Evolutionary conservation across 805 yeast species (phyloP), one percentile per base, ranked within the genome.

Genomic region (Debaryomyces hansenii): DNA sequence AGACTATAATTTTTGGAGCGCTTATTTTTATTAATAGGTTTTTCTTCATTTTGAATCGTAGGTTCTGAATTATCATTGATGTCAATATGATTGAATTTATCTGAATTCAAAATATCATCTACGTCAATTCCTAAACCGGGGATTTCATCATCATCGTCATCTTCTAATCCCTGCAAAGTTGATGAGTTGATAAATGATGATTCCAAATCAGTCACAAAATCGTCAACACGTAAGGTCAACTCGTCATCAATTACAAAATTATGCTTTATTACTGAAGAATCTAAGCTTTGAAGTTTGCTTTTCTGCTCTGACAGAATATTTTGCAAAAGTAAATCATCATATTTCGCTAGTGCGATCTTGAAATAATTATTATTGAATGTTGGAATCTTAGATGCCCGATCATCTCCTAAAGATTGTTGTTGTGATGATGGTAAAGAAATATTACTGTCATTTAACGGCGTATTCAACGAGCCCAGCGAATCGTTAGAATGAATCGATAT

Each of bases 41-140:
- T 2, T 24, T 24, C 27, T 24, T 24, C 37, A 6, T 40, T 31
- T 18, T 31, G 40, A 5, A 10, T 5, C 5, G 10, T 9, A 3
- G 27, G 27, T 5, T 24, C 27, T 24, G 27, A 9, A 6, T 31
- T 27, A 39, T 41, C 37, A 20, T n/a, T 14, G 7, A 41, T 14
- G 16, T 41, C 55, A 40, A 70, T 60, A 42, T 65, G 62, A 41
- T 60, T 66, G 52, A 69, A 69, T 51, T 66, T 71, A 3, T 69
- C 75, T 1, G 72, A 64, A 48, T 66, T 70, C 46, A 70, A 58
- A 45, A 72, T 67, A 46, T 65, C 73, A 48, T 72, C 77, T 4
- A 70, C 76, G 53, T 71, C 74, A 41, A 72, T 70, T 1, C 75
- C 77, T 39, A 70, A 58, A 1, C 72, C 72, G 9, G 67, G 67